Evolutionary conservation across 2,329 filamentous ascomycete species (phyloP).

Genomic region (Sarocladium strictum): DNA sequence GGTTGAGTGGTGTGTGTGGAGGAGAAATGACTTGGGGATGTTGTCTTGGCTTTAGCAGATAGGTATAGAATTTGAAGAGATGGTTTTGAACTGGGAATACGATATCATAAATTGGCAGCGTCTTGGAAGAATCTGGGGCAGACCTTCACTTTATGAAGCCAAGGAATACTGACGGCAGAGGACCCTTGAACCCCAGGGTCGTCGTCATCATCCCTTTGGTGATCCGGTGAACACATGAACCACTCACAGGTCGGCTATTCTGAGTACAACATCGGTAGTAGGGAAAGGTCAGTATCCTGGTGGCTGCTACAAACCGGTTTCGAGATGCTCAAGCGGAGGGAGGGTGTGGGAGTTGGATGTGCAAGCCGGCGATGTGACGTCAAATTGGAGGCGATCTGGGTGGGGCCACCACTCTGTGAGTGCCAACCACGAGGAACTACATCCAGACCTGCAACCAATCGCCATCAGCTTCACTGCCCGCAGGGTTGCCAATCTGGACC

Average conservation of each 20-base stretch:
- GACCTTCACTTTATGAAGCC: slow-evolving; percentile 1
- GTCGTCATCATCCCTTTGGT: background rate
- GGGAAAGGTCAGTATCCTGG: background rate
- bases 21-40: too few relatives aligned
- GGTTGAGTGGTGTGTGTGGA: too few relatives aligned
- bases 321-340: background rate
- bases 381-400: slow-evolving; percentile 2
- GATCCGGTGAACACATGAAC: background rate
- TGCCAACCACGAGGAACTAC: too few relatives aligned
- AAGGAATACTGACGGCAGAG: background rate
- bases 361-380: slow-evolving; percentile 1
- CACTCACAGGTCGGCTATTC: background rate
- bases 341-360: background rate
- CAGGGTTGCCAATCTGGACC: background rate
- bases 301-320: slow-evolving; percentile 8
- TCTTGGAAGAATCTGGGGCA: background rate
- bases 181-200: background rate
- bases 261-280: background rate
- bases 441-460: background rate
- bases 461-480: background rate
- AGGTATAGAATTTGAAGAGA: background rate
- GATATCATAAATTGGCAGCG: background rate
- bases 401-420: too few relatives aligned
- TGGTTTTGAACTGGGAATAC: background rate
- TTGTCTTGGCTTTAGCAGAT: background rate